Evolutionary conservation across 2,329 filamentous ascomycete species (phyloP).

Genomic region (Colletotrichum shisoi): DNA sequence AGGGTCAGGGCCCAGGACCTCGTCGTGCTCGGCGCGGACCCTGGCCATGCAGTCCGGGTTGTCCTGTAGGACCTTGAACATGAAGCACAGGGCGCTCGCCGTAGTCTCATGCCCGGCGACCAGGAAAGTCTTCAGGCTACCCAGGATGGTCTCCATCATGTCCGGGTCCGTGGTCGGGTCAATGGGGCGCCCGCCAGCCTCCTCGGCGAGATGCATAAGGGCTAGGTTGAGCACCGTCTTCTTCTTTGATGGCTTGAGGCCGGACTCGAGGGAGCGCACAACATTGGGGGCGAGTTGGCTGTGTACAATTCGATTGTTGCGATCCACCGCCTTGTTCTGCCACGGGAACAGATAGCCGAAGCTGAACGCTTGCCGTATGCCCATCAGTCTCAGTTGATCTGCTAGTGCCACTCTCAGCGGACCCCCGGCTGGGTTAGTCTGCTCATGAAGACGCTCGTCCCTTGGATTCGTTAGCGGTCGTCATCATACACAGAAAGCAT

Average conservation of each 20-base stretch:
- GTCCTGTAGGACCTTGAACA: conserved; percentile 46
- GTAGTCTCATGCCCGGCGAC: conserved; percentile 53
- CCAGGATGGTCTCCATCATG: conserved; percentile 43
- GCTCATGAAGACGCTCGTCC: conserved; percentile 46
- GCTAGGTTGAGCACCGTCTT: conserved; percentile 27
- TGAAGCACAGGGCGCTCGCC: conserved; percentile 47
- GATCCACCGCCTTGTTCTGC: conserved; percentile 26
- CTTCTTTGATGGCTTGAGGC: conserved; percentile 23
- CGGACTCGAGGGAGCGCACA: conserved; percentile 13
- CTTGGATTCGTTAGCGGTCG: conserved; percentile 39
- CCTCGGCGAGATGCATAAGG: conserved; percentile 16
- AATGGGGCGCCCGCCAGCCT: background rate
- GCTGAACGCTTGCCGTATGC: conserved; percentile 45
- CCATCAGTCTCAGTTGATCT: conserved; percentile 27
- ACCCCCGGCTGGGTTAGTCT: conserved; percentile 38
- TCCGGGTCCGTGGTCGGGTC: conserved; percentile 7
- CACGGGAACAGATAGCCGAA: conserved; percentile 47
- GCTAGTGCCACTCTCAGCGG: conserved; percentile 23
- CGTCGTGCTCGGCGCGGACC: conserved; percentile 50
- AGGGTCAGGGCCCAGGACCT: conserved; percentile 46
- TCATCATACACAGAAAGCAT: too few relatives aligned
- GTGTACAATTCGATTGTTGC: conserved; percentile 9
- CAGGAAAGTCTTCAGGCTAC: conserved; percentile 49
- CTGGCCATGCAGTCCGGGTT: conserved; percentile 46
- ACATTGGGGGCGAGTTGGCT: conserved; percentile 15